Evolutionary conservation across 2,329 filamentous ascomycete genomes (phyloP).

Genomic region (Sclerotinia subarctica): DNA sequence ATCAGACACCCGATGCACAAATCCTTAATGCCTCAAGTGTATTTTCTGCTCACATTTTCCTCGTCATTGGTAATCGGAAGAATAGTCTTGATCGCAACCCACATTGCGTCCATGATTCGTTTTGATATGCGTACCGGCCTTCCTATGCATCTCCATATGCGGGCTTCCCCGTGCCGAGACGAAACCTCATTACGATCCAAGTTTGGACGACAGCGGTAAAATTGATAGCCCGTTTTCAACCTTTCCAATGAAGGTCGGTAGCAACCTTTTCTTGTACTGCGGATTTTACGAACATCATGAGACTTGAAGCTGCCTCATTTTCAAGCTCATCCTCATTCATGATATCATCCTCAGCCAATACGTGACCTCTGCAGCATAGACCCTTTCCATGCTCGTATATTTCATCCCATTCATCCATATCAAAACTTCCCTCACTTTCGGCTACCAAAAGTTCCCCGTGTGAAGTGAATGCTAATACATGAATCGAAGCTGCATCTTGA

Average conservation of each 20-base stretch:
- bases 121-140: constrained; percentile 9
- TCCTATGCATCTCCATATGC: constrained; percentile 2
- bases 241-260: constrained; percentile 56
- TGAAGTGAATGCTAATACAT: constrained; percentile 81
- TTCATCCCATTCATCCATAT: constrained; percentile 70
- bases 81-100: not conserved
- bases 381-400: constrained; percentile 62
- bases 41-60: constrained; percentile 5
- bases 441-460: constrained; percentile 69
- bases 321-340: constrained; percentile 38
- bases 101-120: not conserved
- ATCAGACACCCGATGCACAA: constrained; percentile 13
- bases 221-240: constrained; percentile 28
- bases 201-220: constrained; percentile 15
- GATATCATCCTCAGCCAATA: constrained; percentile 28
- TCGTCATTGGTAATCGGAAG: not conserved
- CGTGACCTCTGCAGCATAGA: constrained; percentile 55
- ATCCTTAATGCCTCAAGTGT: constrained; percentile 8
- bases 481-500: constrained; percentile 64
- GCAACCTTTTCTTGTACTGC: constrained; percentile 56
- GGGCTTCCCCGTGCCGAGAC: constrained; percentile 1
- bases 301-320: constrained; percentile 44
- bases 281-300: constrained; percentile 61
- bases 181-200: constrained; percentile 5
- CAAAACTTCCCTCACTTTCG: constrained; percentile 80